Base-by-base conservation (phyloP, 2,329 filamentous ascomycete species). In the Uncinocarpus reesii region DNA sequence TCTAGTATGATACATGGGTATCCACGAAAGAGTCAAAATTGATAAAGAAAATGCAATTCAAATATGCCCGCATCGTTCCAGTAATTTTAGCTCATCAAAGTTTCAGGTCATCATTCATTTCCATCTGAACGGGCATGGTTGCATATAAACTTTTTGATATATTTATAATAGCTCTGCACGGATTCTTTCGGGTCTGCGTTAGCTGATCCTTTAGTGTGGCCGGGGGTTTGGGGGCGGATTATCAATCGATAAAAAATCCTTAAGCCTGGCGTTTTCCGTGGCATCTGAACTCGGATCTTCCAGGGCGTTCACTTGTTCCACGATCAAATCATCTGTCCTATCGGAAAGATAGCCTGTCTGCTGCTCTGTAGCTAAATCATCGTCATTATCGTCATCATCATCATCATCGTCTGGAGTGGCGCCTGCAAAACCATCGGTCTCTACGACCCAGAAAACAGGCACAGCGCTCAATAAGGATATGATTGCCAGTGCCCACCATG, bases 401-500 rank as follows among this genome's bases (percentile, higher is more conserved):
- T 55, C 50, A 23, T 55, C 53, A 10, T 62, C 57, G 2, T 58
- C 60, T n/a, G 66, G 60, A 45, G 55, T 54, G 3, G 52, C 47
- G 31, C 65, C 65, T 13, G 66, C 66, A 65, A 86, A 71, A 0
- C 86, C 86, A 7, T 86, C 79, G 31, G 83, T 82, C 59, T 95
- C 79, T 2, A 81, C 75, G 1, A 93, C 75, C 68, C 80, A 83
- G 63, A 81, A 86, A 0, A 84, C 77, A 0, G 87, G 84, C 1
- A 94, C 64, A 0, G 79, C 79, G 15, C 84, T 84, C 1, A 87
- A 41, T 0, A 77, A 52, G 0, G 80, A 76, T 37, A 93, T 70
- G 0, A 69, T 57, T 0, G 79, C 75, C n/a, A 95, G 71, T 3
- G 83, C 72, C 80, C 85, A 94, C 77, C 86, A 95, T 0, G 89